Conservation (phyloP, 2,329 filamentous ascomycete species). For the Diplocarpon mali region DNA sequence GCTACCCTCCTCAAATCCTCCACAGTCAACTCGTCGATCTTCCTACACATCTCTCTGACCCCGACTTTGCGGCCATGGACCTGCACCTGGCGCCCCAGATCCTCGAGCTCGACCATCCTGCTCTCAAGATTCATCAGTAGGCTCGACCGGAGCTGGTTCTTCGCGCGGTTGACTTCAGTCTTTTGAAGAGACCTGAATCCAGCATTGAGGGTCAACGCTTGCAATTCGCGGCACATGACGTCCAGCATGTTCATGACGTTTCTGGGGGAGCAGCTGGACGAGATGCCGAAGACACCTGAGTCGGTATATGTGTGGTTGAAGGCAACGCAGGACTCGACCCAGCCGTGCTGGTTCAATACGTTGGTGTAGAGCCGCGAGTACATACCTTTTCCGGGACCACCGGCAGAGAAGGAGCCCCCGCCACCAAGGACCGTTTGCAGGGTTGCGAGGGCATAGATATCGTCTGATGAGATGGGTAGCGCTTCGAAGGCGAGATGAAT, state of each 20-base stretch:
- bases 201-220: conserved; percentile 61
- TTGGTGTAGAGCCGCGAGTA: conserved; percentile 97
- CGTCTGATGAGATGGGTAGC: conserved; percentile 75
- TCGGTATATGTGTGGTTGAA: conserved; percentile 99
- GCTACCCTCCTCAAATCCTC: conserved; percentile 76
- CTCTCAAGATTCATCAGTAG: conserved; percentile 96
- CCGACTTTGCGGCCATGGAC: conserved; percentile 91
- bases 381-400: conserved; percentile 97
- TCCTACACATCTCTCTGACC: conserved; percentile 82
- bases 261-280: conserved; percentile 70
- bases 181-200: conserved; percentile 63
- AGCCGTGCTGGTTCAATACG: conserved; percentile 92
- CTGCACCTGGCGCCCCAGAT: conserved; percentile 88
- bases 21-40: conserved; percentile 74
- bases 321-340: conserved; percentile 90
- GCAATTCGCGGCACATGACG: conserved; percentile 86
- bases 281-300: conserved; percentile 89
- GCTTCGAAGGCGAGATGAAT: conserved; percentile 96
- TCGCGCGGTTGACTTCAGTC: conserved; percentile 78
- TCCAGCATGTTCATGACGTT: conserved; percentile 78
- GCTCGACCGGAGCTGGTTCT: conserved; percentile 87
- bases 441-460: conserved; percentile 93
- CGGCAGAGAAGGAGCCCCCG: conserved; percentile 91
- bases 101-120: conserved; percentile 94
- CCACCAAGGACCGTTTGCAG: conserved; percentile 92